phyloP scores from a whole-genome alignment of 805 yeast genomes.

The Yarrowia hollandica region DNA sequence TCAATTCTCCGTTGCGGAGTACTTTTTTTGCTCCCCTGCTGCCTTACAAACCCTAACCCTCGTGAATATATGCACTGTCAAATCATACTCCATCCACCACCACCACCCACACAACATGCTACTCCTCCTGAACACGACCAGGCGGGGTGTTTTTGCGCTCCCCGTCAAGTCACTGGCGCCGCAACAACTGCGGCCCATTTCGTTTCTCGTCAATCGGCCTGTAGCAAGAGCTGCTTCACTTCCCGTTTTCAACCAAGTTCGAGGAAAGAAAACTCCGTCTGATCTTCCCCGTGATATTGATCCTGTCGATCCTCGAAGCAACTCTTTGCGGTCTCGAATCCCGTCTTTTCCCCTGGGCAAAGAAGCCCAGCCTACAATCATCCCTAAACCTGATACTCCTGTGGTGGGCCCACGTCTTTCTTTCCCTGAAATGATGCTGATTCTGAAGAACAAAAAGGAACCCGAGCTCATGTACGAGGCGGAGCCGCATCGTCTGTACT shows the following conservation, averaged over 20 bases:
- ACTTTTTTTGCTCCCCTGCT: not conserved
- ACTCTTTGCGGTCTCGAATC: slow-evolving; percentile 49
- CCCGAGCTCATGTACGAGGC: slow-evolving; percentile 81
- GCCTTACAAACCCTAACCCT: not conserved
- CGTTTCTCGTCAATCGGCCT: not conserved
- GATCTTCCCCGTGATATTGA: slow-evolving; percentile 24
- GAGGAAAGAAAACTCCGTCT: not conserved
- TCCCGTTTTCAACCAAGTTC: not conserved
- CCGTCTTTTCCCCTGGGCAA: slow-evolving; percentile 68
- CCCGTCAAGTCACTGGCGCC: not conserved
- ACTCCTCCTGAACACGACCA: slow-evolving; percentile 6
- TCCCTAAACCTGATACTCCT: slow-evolving; percentile 79
- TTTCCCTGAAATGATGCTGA: slow-evolving; percentile 61
- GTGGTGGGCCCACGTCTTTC: slow-evolving; percentile 57
- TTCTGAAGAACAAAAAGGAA: slow-evolving; percentile 52
- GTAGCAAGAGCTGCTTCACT: not conserved
- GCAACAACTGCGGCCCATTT: not conserved
- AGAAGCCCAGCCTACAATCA: slow-evolving; percentile 62
- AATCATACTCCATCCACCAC: not conserved
- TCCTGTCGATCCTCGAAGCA: slow-evolving; percentile 25
- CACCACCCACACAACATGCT: slow-evolving; percentile 1
- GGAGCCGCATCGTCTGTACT: slow-evolving; percentile 78
- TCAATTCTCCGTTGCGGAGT: slow-evolving; percentile 28
- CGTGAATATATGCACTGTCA: not conserved
- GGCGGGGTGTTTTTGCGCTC: not conserved